Evolutionary conservation across 1,284 basidiomycete species (phyloP).

Genomic region (Puccinia hordei): DNA sequence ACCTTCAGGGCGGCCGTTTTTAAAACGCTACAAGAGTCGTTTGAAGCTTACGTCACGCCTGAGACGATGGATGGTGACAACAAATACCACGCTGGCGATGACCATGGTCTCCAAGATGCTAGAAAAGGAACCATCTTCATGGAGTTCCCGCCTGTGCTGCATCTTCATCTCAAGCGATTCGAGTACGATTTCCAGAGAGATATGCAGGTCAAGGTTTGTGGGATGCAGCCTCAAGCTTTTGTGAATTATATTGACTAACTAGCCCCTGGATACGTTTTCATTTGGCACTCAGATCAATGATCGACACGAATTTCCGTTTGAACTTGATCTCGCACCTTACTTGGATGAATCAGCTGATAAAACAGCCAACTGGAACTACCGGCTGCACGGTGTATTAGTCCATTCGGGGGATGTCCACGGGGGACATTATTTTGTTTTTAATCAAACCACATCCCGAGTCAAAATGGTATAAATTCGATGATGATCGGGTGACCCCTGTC

Average conservation of each 20-base stretch:
- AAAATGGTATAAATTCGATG: slow-evolving; percentile 98
- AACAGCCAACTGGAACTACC: slow-evolving; percentile 86
- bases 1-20: slow-evolving; percentile 66
- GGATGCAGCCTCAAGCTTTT: neutral
- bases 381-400: slow-evolving; percentile 92
- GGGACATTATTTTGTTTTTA: slow-evolving; percentile 97
- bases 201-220: slow-evolving; percentile 86
- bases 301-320: slow-evolving; percentile 97
- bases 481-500: slow-evolving; percentile 96
- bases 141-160: slow-evolving; percentile 98
- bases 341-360: slow-evolving; percentile 77
- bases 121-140: slow-evolving; percentile 99
- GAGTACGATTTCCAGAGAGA: slow-evolving; percentile 99
- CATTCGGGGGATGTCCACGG: slow-evolving; percentile 98
- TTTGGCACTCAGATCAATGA: slow-evolving; percentile 77
- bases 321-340: slow-evolving; percentile 93
- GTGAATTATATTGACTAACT: neutral
- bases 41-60: slow-evolving; percentile 95
- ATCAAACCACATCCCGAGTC: slow-evolving; percentile 96
- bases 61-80: slow-evolving; percentile 99
- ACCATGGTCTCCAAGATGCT: slow-evolving; percentile 92
- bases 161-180: slow-evolving; percentile 96
- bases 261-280: neutral
- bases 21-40: slow-evolving; percentile 91
- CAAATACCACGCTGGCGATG: slow-evolving; percentile 91